These are phyloP conservation scores for Aspergillus tubingensis DNA, from an alignment of 2,329 filamentous ascomycete species.

Conservation along the genomic window DNA sequence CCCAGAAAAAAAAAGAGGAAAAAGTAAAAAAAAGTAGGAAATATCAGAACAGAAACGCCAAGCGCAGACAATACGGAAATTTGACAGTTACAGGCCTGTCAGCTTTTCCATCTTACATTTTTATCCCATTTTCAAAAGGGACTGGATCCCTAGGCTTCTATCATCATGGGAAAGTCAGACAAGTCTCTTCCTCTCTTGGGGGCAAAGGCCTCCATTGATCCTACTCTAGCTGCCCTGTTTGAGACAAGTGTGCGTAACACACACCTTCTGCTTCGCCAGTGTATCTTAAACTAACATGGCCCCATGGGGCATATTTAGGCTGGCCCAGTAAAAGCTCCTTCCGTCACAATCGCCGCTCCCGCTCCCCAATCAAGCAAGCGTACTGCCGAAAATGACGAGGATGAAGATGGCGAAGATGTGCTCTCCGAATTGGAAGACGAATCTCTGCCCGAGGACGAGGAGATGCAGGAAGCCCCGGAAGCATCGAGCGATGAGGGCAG, in stretches of 20 bases:
- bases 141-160: background rate
- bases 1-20: conserved; percentile 3
- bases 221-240: conserved; percentile 69
- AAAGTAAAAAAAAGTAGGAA: background rate
- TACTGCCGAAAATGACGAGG: conserved; percentile 22
- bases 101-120: background rate
- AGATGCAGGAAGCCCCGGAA: conserved; percentile 48
- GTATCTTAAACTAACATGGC: conserved; percentile 10
- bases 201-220: conserved; percentile 67
- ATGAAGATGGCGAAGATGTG: conserved; percentile 32
- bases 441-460: conserved; percentile 37
- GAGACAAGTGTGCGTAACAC: conserved; percentile 66
- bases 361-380: conserved; percentile 21
- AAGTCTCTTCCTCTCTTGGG: conserved; percentile 48
- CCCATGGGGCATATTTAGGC: conserved; percentile 29
- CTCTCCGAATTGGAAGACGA: conserved; percentile 31
- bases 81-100: background rate
- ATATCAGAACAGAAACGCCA: background rate
- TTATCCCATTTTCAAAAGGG: background rate
- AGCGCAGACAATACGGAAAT: background rate
- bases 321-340: conserved; percentile 44
- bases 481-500: conserved; percentile 52
- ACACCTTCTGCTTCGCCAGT: background rate
- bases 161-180: conserved; percentile 12
- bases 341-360: conserved; percentile 18